Percentiles rank a stretch among this genome's conserved stretches.
Evolutionary conservation across 2,329 filamentous ascomycete species (phyloP).

Genomic region (Colletotrichum costaricense): DNA sequence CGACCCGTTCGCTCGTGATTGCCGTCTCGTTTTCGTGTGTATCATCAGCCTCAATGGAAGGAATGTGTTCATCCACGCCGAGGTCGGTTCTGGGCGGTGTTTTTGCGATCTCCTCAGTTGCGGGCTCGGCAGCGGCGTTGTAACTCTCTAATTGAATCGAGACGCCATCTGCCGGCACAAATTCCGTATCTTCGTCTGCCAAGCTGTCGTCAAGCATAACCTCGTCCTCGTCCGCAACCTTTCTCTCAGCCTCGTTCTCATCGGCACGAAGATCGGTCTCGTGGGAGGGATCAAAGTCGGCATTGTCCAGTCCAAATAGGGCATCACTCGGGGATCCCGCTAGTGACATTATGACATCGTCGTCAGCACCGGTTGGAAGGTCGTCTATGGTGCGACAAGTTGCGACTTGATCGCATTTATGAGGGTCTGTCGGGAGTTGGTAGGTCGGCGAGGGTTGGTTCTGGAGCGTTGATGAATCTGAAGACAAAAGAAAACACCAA

Average conservation of each 20-base stretch:
- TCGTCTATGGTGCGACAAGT: conserved; percentile 38
- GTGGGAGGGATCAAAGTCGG: neutral
- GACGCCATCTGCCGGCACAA: neutral
- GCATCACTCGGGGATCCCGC: conserved; percentile 4
- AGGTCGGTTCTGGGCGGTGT: neutral
- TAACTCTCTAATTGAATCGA: neutral
- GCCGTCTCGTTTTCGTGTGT: no score
- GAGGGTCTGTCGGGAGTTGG: neutral
- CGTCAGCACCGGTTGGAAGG: conserved; percentile 38
- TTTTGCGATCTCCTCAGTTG: neutral
- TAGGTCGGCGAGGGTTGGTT: neutral
- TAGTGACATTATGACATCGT: neutral
- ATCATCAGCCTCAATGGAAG: neutral
- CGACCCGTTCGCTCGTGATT: neutral
- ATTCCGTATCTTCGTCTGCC: neutral
- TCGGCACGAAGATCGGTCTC: neutral
- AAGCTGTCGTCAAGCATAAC: neutral
- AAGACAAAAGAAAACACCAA: neutral
- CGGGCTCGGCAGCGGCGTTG: neutral
- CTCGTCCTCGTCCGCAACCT: neutral
- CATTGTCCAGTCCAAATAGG: conserved; percentile 25
- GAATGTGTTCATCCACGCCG: neutral
- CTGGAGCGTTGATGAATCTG: no score
- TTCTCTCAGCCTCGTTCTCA: neutral
- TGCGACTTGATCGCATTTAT: neutral